Conservation (phyloP, 768 basidiomycete genomes). For the Calocybe gangraenosa region DNA sequence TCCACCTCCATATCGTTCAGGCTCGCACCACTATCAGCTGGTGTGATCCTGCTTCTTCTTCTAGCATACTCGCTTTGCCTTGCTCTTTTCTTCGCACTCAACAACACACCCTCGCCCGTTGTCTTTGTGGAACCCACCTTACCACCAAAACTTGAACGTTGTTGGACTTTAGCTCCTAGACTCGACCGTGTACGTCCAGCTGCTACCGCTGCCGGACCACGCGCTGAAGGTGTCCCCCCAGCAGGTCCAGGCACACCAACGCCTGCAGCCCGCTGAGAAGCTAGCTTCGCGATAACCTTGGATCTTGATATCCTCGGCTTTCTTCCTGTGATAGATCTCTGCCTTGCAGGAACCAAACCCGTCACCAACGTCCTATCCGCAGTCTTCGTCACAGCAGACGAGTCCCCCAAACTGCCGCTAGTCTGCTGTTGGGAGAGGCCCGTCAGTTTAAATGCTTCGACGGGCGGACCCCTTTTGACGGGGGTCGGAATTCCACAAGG, state of each 20-base stretch:
- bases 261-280: slow-evolving; percentile 60
- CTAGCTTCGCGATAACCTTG: slow-evolving; percentile 72
- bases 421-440: too few relatives aligned
- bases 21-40: slow-evolving; percentile 6
- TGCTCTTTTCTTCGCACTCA: slow-evolving; percentile 68
- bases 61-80: slow-evolving; percentile 75
- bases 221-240: slow-evolving; percentile 17
- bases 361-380: too few relatives aligned
- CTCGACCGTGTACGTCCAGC: slow-evolving; percentile 46
- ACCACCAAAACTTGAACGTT: slow-evolving; percentile 33
- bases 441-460: background rate
- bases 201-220: slow-evolving; percentile 10
- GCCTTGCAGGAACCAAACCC: slow-evolving; percentile 12
- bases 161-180: slow-evolving; percentile 36
- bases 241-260: slow-evolving; percentile 3
- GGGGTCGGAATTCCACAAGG: slow-evolving; percentile 35
- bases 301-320: slow-evolving; percentile 80
- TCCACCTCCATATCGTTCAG: slow-evolving; percentile 11
- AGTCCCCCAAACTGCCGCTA: too few relatives aligned
- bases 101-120: slow-evolving; percentile 34
- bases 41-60: slow-evolving; percentile 41
- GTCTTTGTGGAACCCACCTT: slow-evolving; percentile 24
- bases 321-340: slow-evolving; percentile 39
- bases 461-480: slow-evolving; percentile 20
- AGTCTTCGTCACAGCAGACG: too few relatives aligned